Evolutionary conservation across 2,329 filamentous ascomycete genomes (phyloP), one percentile per base, ranked within the genome.

Genomic region (Cercospora brassicicola): DNA sequence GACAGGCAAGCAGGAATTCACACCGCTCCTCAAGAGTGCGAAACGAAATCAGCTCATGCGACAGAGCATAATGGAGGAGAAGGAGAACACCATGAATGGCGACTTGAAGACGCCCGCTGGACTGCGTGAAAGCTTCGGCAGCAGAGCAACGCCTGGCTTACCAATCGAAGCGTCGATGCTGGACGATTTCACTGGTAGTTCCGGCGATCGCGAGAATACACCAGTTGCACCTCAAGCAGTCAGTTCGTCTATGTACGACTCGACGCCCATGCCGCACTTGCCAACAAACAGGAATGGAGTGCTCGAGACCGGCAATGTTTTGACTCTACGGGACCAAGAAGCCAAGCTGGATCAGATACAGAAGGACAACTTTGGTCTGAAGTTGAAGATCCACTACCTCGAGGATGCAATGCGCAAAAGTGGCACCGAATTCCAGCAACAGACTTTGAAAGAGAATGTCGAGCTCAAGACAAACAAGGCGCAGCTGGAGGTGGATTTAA

Each of bases 301-400:
- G 4, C 81, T 96, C 42, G 90, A 94, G 69, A 91, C 95, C 74
- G 93, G 93, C 20, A 97, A 97, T 74, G 90, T 96, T 77, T 86
- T 97, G 73, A 97, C 95, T 1, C 81, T 99, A 67, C 90, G 93
- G 69, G 95, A 99, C 78, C 95, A 99, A 79, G 95, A 98, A 80
- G 93, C 93, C 73, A 88, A 88, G 73, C 94, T 99, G 74, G 92
- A 97, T 81, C 92, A 92, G 77, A 94, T 99, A 74, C 93, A 97
- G 78, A 99, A 99, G 83, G 95, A 98, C 77, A 99, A 99, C 77
- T 99, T 98, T 78, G 93, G 93, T 26, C 85, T 99, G 64, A 98
- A 98, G 80, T 86, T 98, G 74, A 97, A 97, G 80, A 97, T 98
- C 63, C 93, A 98, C 79, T 99, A 96, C 78, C 86, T 99, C 65